Base-by-base conservation (phyloP, 106 monocot genomes). In the Dendrobium nobile region DNA sequence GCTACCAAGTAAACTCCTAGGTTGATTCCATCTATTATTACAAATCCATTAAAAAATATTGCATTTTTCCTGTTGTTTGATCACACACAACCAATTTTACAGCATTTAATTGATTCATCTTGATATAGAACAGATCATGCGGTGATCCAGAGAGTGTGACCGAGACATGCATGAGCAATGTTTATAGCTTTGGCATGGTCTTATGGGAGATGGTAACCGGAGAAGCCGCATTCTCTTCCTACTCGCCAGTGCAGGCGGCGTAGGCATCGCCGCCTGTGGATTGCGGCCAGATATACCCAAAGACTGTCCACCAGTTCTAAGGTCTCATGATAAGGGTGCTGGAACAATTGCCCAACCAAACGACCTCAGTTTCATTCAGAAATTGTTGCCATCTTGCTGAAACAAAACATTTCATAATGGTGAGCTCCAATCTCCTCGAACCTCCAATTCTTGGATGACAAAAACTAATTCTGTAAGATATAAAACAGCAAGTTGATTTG, bases 151-250 rank as follows among this genome's bases (percentile, higher is more conserved):
- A 99, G 79, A 99, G 84, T 26, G 98, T 93, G 67, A 84, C 89
- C 0, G 98, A 99, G 84, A 99, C 95, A 16, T 90, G 88, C 91
- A 99, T 95, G 98, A 99, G 98, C 91, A 99, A 99, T 77, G 93
- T 93, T 64, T 99, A 99, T 64, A 99, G 98, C 78, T 99, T 91
- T 41, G 95, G 98, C 5, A 95, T 99, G 98, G 89, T 99, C 61
- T 45, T 99, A 1, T 99, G 98, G 98, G 98, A 95, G 85, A 99
- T 99, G 95, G 82, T 93, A 15, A 88, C 98, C 0, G 98, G 98
- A 17, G 98, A 95, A 80, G 84, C 86, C 18, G 95, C 98, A 17
- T 99, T 93, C 83, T 92, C 89, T 41, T 89, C 92, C n/a, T 95
- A 85, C 83, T 99, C 98, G 19, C 98, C 98, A 0, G 98, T 99